phyloP scores from a whole-genome alignment of 2,329 filamentous ascomycete species.

The Arthroderma uncinatum region DNA sequence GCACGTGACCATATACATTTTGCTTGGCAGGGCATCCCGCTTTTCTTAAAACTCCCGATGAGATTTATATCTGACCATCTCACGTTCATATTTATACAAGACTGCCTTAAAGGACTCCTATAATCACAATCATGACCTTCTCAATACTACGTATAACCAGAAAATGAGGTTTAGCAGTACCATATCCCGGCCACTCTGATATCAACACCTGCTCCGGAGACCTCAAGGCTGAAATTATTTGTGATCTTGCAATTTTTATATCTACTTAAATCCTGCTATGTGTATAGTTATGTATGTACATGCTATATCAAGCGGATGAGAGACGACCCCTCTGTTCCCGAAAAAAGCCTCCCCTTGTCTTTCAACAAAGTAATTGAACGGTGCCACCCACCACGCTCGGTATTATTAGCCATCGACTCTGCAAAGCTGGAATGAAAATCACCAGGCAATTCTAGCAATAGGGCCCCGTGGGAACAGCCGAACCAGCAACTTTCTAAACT shows the following conservation, averaged over 20 bases:
- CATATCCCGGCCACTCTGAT: too few species aligned
- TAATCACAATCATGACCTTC: too few species aligned
- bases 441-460: conserved; percentile 55
- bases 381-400: not conserved
- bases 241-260: not conserved
- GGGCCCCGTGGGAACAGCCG: conserved; percentile 48
- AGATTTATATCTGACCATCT: not conserved
- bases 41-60: not conserved
- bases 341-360: not conserved
- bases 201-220: not conserved
- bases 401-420: too few species aligned
- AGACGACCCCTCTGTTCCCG: not conserved
- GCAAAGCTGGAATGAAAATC: conserved; percentile 12
- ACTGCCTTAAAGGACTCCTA: too few species aligned
- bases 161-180: too few species aligned
- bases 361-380: not conserved
- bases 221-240: not conserved
- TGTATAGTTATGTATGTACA: not conserved
- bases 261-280: not conserved
- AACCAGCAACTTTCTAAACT: conserved; percentile 52
- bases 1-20: too few species aligned
- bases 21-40: not conserved
- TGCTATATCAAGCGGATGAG: not conserved
- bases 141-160: too few species aligned
- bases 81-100: too few species aligned